Evolutionary conservation across 371 early-diverging fungal species (phyloP), one percentile per base, ranked within the genome.

Genomic region (Furculomyces boomerangus): DNA sequence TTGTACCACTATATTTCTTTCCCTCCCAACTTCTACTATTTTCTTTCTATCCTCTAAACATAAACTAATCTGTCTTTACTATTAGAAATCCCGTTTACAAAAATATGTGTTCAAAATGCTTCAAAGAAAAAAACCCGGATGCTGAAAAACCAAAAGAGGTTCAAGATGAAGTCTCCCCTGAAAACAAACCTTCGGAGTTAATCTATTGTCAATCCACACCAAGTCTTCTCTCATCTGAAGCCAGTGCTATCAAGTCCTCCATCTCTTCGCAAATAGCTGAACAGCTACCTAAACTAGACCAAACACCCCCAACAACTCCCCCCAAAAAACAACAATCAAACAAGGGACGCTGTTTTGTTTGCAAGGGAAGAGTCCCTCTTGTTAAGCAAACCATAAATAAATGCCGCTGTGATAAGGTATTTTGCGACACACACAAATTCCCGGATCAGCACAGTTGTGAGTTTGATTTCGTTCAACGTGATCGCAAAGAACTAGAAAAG

Each of bases 81-180:
- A 16, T 52, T 63, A 72, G 74, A 24, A 75, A 74, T 56, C 74
- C 74, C 20, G 65, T 79, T 46, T 80, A 73, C 61, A 76, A 80
- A 60, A 72, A 80, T 64, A 78, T 85, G 79, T 87, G 88, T 69
- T 84, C 85, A 13, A 78, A 83, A 62, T 87, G 88, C 69, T 85
- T 72, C 68, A 83, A 81, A 62, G 71, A 76, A 51, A 64, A 59
- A 60, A 41, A 63, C 62, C 50, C 68, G 57, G 50, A 51, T 14
- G 29, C 40, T 10, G 20, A 28, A 2, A 45, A 58, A 47, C 28
- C 13, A 2, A 31, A 29, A 29, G 13, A 20, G 44, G 25, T n/a
- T n/a, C n/a, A n/a, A n/a, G n/a, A n/a, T n/a, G n/a, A n/a, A n/a
- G n/a, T n/a, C n/a, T n/a, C n/a, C n/a, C n/a, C n/a, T n/a, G n/a